Evolutionary conservation across 768 basidiomycete species (phyloP), one percentile per base, ranked within the genome.

Genomic region (Tylopilus rubrobrunneus): DNA sequence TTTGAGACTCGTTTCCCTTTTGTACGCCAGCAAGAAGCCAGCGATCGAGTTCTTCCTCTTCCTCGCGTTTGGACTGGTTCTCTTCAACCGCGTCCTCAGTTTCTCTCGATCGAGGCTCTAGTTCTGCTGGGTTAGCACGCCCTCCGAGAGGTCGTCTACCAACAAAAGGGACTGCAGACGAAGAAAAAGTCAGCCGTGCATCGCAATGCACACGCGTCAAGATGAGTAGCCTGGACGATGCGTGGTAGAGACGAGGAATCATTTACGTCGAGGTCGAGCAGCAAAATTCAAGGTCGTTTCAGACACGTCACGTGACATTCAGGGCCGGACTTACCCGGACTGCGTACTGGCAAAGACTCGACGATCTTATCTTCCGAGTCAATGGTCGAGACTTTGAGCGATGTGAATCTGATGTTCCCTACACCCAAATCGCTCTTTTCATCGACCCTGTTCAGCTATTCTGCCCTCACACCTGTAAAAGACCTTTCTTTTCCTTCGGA

Each of bases 401-500:
- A 43, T 23, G 25, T 39, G 34, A 48, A 61, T 45, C 46, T 28
- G 51, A 7, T 15, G 37, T 44, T 19, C 11, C 27, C 27, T 39
- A n/a, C 28, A 37, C 12, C 33, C 11, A 43, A 65, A n/a, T 23
- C 40, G 12, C 28, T 47, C 1, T 48, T 76, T 69, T 77, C 81
- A 55, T 56, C 68, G 17, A 56, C 87, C 28, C 65, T 86, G 48
- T 75, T 74, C 25, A 73, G 68, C 49, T 88, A 83, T 62, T 78
- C 79, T 25, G 71, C 80, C 21, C 75, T 89, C 29, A 64, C 68
- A 29, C 74, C 81, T 9, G 71, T 78, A 4, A 76, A 71, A 15
- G 56, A 55, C 4, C 57, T 86, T 6, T 29, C 52, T 8, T 73
- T 81, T 55, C 82, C 85, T 1, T 45, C 56, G 0, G 46, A 74